Percentiles rank a stretch among this genome's conserved stretches.
phyloP scores from a whole-genome alignment of 169 alveolate species.

The Plasmodium cynomolgi region DNA sequence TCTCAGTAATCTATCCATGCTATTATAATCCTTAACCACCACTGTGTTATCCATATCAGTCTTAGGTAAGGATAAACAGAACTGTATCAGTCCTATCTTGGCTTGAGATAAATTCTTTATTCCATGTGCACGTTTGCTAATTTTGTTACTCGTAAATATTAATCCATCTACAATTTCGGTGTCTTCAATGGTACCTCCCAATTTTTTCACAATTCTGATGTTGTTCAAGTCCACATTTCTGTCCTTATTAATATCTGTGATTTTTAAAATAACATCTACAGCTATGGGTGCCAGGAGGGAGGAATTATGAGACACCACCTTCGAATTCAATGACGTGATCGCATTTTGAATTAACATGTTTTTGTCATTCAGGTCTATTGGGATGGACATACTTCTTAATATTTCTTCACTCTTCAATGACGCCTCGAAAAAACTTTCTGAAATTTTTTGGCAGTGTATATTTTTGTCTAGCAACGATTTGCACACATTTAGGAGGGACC shows the following conservation, averaged over 20 bases:
- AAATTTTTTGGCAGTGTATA: constrained; percentile 97
- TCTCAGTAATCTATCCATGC: constrained; percentile 94
- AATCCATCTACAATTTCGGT: constrained; percentile 98
- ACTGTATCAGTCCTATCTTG: constrained; percentile 97
- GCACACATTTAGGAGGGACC: constrained; percentile 96
- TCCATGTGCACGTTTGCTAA: constrained; percentile 96
- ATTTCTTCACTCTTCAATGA: constrained; percentile 89
- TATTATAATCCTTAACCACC: constrained; percentile 94
- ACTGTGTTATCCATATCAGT: constrained; percentile 99
- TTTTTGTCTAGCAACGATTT: constrained; percentile 95
- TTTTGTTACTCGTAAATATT: constrained; percentile 95
- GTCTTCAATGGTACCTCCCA: constrained; percentile 99
- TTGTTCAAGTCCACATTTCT: constrained; percentile 91
- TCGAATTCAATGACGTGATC: constrained; percentile 96
- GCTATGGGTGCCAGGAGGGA: constrained; percentile 98
- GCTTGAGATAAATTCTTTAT: constrained; percentile 95
- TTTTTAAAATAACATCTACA: constrained; percentile 95
- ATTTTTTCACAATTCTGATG: constrained; percentile 91
- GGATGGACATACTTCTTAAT: constrained; percentile 92
- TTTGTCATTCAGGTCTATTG: constrained; percentile 95
- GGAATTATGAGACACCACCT: constrained; percentile 97
- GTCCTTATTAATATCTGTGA: constrained; percentile 83
- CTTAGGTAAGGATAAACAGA: constrained; percentile 99
- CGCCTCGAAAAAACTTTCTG: constrained; percentile 96
- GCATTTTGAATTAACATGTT: constrained; percentile 95